Conservation (phyloP, 129 eudicot genomes). For the Tanacetum coccineum region DNA sequence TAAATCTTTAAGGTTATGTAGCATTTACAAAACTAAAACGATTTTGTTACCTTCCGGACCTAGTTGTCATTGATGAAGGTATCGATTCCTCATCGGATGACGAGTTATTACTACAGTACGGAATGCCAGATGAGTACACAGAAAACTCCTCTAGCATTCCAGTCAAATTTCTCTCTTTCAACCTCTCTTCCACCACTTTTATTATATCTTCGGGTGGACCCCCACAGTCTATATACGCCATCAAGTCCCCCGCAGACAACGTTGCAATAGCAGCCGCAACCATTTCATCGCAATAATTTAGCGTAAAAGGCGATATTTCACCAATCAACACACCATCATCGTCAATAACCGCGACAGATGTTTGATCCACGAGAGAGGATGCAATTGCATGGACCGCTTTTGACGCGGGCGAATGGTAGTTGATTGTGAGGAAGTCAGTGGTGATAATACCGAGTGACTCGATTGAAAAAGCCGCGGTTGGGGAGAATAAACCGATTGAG, state of each 20-base stretch:
- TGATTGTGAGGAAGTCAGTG: constrained; percentile 38
- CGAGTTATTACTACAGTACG: constrained; percentile 21
- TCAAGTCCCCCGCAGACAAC: constrained; percentile 72
- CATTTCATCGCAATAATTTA: constrained; percentile 57
- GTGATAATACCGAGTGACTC: constrained; percentile 59
- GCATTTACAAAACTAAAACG: too few species aligned
- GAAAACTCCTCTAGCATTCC: constrained; percentile 58
- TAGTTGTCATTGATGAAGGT: constrained; percentile 24
- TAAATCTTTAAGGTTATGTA: too few species aligned
- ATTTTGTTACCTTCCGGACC: constrained; percentile 28
- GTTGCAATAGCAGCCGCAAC: constrained; percentile 65
- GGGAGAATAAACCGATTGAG: constrained; percentile 69
- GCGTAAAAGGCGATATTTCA: constrained; percentile 75
- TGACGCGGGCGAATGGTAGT: constrained; percentile 58
- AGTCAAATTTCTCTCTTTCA: constrained; percentile 50
- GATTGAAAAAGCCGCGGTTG: constrained; percentile 46
- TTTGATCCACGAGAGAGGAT: constrained; percentile 39
- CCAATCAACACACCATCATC: constrained; percentile 55
- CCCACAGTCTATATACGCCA: constrained; percentile 79
- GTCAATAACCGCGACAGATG: constrained; percentile 76
- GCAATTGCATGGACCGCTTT: constrained; percentile 44
- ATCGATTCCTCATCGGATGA: constrained; percentile 41
- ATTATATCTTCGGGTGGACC: constrained; percentile 75
- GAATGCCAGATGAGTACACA: constrained; percentile 14
- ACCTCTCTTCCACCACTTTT: constrained; percentile 41